Base-by-base conservation (phyloP, 2,329 filamentous ascomycete genomes). In the Diaporthe longicolla region DNA sequence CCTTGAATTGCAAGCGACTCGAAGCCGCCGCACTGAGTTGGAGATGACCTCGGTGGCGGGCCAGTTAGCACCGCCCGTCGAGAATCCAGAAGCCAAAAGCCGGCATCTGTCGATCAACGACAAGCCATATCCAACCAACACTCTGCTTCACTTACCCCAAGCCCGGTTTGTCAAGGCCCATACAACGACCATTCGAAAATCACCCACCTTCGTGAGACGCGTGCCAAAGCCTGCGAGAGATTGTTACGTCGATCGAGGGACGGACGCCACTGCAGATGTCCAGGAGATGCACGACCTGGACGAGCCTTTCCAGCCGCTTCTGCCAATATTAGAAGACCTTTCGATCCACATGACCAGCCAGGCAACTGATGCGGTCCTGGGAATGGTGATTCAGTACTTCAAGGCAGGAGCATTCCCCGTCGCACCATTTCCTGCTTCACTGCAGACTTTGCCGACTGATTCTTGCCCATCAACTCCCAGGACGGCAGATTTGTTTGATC, bases 271-370 rank as follows among this genome's bases (percentile, higher is more conserved):
- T 1, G 79, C 78, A 9, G 77, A 82, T 2, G 68, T 75, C 10
- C 50, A 48, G 45, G 40, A 71, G 35, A 71, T 79, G 19, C 35
- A 75, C 1, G 76, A 77, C 19, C 54, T 74, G 10, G 71, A 80
- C 11, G 73, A 78, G 21, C 71, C 79, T 0, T 85, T 85, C 52
- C 81, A 84, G 45, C 82, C 87, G 0, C 84, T 90, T 0, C 82
- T 92, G 29, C 86, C 88, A 0, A 80, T 90, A 55, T 77, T 84
- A 0, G 91, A 92, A 77, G 88, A 92, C 75, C 78, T 91, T 1
- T 84, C 91, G 3, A 83, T 93, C 32, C 84, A 89, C 59, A 86
- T 92, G 72, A 87, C 85, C 19, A 84, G 86, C 11, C 85, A 85
- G 2, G 79, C 81, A 1, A 78, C 80, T 0, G 84, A 89, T 74